phyloP scores from a whole-genome alignment of 257 asterid species.

The Cynanchum wilfordii region DNA sequence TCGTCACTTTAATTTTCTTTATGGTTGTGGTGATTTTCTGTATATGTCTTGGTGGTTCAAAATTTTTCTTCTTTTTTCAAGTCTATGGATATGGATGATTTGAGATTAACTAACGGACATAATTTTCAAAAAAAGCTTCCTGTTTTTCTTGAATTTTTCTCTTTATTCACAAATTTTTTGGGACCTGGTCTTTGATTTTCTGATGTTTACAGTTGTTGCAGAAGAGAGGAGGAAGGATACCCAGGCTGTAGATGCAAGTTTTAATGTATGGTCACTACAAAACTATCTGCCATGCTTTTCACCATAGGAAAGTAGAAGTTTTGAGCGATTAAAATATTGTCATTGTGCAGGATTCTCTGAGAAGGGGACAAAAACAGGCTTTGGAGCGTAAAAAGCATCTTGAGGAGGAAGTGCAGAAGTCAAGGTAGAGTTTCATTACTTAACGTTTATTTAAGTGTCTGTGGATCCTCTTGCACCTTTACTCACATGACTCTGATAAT shows the following conservation, averaged over 20 bases:
- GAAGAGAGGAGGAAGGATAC: slow-evolving; percentile 48
- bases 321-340: not conserved
- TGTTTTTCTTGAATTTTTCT: not conserved
- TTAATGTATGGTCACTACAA: slow-evolving; percentile 42
- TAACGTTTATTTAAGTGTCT: not conserved
- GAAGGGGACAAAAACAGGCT: slow-evolving; percentile 45
- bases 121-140: not conserved
- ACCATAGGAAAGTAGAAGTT: not conserved
- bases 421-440: slow-evolving; percentile 32
- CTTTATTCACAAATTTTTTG: not conserved
- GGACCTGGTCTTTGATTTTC: not conserved
- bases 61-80: not conserved
- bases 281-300: not conserved
- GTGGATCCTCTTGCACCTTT: not conserved
- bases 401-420: slow-evolving; percentile 64
- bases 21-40: not conserved
- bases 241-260: slow-evolving; percentile 32
- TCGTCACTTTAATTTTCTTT: not conserved
- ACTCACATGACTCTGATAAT: not conserved
- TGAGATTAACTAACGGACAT: not conserved
- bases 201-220: slow-evolving; percentile 24
- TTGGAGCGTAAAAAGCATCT: slow-evolving; percentile 51
- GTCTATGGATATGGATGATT: not conserved
- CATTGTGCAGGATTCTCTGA: slow-evolving; percentile 40
- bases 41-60: not conserved